Base-by-base conservation (phyloP, 768 basidiomycete genomes). In the Leccinum variicolor region DNA sequence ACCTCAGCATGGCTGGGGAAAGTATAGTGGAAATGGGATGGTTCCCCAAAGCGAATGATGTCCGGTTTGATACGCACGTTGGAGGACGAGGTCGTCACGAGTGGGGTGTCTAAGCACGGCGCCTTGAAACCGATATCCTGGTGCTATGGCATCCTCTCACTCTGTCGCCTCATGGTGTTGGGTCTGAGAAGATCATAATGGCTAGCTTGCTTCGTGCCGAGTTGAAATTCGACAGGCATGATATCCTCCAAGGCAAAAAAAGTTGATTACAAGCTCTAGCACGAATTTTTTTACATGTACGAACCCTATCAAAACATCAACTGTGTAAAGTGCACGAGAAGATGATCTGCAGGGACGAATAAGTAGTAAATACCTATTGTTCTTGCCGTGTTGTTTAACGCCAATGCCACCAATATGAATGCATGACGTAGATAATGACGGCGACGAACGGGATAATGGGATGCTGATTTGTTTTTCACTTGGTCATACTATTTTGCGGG, bases 311-410 rank as follows among this genome's bases (percentile, higher is more conserved):
- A 70, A 72, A 62, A 63, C 62, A 72, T 64, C 69, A 62, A 69
- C 74, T 67, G 64, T 76, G 79, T 83, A 81, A 82, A 78, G 36
- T 61, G 48, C 59, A 67, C 76, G 74, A 80, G 80, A 73, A 73
- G 80, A 85, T 78, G 79, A 78, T 85, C 84, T 86, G 83, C 82
- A 73, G 72, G 74, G 69, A 68, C 62, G 64, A 60, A 58, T 21
- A 23, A 46, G 56, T 62, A 62, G 53, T 14, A 50, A 50, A 62
- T 63, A 66, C 63, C 13, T 36, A 36, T 78, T 55, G 10, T 51
- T 87, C 63, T 87, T 58, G 85, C 85, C 84, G 78, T 70, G 81
- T 79, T 65, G 85, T 87, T 87, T 87, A 87, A 85, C 86, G 79
- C 74, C 81, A 69, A 71, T 74, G 78, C 81, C 75, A 76, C 74